A percentile compares a stretch with the other conserved stretches of the same genome.
Evolutionary conservation across 805 yeast species (phyloP).

Genomic region (Candida verbasci): DNA sequence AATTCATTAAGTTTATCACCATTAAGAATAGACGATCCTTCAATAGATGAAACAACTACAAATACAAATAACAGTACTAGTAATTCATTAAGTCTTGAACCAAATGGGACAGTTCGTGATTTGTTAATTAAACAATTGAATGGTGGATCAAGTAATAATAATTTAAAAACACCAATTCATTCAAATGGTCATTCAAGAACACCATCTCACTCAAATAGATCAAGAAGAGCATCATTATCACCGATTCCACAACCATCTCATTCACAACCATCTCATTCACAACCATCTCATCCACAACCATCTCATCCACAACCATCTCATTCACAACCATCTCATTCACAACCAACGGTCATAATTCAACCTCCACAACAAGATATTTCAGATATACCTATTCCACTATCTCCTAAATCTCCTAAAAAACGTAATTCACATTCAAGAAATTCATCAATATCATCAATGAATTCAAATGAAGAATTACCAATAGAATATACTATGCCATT

Average conservation of each 20-base stretch:
- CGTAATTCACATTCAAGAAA: constrained; percentile 11
- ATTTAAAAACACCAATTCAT: too few relatives aligned
- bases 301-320: too few relatives aligned
- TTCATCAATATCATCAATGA: constrained; percentile 18
- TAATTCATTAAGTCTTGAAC: too few relatives aligned
- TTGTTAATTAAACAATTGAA: constrained; percentile 7
- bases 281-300: too few relatives aligned
- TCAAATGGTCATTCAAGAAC: neutral
- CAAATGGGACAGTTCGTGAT: constrained; percentile 4
- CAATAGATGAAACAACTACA: neutral
- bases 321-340: neutral
- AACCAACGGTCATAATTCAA: neutral
- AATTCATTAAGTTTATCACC: constrained; percentile 17
- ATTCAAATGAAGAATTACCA: constrained; percentile 13
- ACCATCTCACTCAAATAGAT: too few relatives aligned
- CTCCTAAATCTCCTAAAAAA: constrained; percentile 11
- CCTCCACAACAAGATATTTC: constrained; percentile 14
- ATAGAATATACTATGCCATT: constrained; percentile 30
- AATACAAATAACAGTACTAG: neutral
- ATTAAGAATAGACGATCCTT: constrained; percentile 16
- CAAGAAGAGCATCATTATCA: too few relatives aligned
- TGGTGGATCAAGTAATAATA: neutral
- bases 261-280: too few relatives aligned
- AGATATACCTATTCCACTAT: too few relatives aligned
- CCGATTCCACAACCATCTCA: too few relatives aligned